Base-by-base conservation (phyloP, 495 filamentous ascomycete species). In the Penicillium riverlandense region DNA sequence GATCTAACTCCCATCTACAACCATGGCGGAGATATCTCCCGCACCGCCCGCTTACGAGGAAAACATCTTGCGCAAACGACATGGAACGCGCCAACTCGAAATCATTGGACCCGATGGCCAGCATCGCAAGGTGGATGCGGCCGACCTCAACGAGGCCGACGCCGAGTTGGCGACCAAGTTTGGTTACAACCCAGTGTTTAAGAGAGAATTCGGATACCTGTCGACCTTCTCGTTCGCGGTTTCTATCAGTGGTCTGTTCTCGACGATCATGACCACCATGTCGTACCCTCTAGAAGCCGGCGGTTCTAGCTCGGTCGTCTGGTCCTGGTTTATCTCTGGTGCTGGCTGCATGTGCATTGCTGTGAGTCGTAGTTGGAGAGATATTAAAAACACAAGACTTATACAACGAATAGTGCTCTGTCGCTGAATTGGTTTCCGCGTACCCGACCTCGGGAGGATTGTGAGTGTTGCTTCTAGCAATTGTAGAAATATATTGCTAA, bases 271-370 rank as follows among this genome's bases (percentile, higher is more conserved):
- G 57, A 82, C 79, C 1, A 83, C 80, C 31, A 75, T 81, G 61
- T 65, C 65, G 7, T 83, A 79, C 53, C 78, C 78, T 1, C 67
- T 83, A 28, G 59, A 70, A 43, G 79, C 80, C 6, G 80, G 80
- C 35, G 79, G 80, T 9, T 69, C 75, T 13, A 71, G 78, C 28
- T 67, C 78, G 30, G 77, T 74, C 11, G 70, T 84, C 38, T 84
- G 80, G 80, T 81, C 71, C 54, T 83, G 80, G 80, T 53, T 81
- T 8, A 74, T 83, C 29, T 77, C 75, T n/a, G 80, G 80, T 29
- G 62, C 67, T 29, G 80, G 80, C 4, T 81, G 77, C 42, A 76
- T 76, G 73, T 80, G 77, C 45, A 75, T 84, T 59, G 80, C 80
- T 7, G 61, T 75, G 40, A 66, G 55, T 58, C 22, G 14, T 11